Evolutionary conservation across 306 rosid species (phyloP), one percentile per base, ranked within the genome.

Genomic region (Crotalaria pallida): DNA sequence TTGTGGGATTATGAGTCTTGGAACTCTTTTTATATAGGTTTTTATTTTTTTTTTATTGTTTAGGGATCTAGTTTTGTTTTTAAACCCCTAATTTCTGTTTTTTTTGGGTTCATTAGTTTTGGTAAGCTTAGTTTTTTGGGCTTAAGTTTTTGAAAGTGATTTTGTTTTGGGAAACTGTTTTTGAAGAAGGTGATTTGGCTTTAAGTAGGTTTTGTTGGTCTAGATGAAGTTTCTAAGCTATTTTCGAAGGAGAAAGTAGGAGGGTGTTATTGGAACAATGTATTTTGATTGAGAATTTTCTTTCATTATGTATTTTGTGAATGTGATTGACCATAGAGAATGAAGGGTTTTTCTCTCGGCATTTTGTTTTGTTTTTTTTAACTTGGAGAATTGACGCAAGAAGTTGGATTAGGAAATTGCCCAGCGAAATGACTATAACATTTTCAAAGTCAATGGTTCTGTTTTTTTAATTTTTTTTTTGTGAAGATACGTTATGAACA

Each of bases 41-140:
- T 58, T 7, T 12, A 17, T 38, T 58, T n/a, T n/a, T n/a, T 62
- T 40, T 23, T 18, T 5, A 31, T 71, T 40, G 3, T 57, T 12
- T 69, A 31, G 33, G 55, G 70, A 72, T 72, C 81, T 73, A 17
- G 48, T n/a, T n/a, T 10, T 8, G 69, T 68, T 61, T 63, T 0
- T n/a, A 73, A n/a, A 67, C 10, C 56, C 43, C 18, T 19, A 7
- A 16, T 65, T 15, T 57, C 7, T 53, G 40, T 1, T 66, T 3
- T 3, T 43, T 8, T 31, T 17, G 7, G 47, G 1, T 65, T 41
- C 36, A 43, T 18, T 19, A 18, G 6, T 77, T 60, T 33, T 10
- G 29, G n/a, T n/a, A n/a, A n/a, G n/a, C n/a, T n/a, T 58, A 18
- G 31, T 18, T 51, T 33, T 6, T 53, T 72, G 45, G n/a, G n/a